Evolutionary conservation across 73 alveolate genomes (phyloP).

Genomic region (Uronychia binucleata): DNA sequence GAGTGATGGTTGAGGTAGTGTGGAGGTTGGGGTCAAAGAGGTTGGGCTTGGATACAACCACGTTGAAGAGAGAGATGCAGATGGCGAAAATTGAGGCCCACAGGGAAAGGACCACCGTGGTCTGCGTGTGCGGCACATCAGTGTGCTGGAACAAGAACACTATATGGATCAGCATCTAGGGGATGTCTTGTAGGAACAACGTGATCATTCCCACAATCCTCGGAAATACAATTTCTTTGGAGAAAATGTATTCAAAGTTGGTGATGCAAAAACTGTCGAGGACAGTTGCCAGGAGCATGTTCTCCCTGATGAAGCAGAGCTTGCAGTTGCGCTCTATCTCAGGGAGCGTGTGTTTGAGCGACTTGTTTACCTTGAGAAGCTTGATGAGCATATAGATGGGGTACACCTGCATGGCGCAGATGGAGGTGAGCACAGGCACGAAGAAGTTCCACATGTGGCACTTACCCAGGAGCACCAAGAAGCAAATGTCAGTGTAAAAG

Average conservation of each 20-base stretch:
- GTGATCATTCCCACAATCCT: not conserved
- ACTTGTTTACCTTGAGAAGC: slow-evolving; percentile 1
- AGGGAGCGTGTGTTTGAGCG: slow-evolving; percentile 6
- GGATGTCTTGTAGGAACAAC: not conserved
- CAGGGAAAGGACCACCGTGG: slow-evolving; percentile 2
- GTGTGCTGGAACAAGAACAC: not conserved
- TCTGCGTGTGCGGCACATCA: not conserved
- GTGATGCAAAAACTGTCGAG: slow-evolving; percentile 20
- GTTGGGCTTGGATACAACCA: not conserved
- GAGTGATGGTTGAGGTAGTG: too few species aligned
- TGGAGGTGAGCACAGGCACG: not conserved
- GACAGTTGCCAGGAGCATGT: slow-evolving; percentile 28
- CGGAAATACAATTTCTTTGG: not conserved
- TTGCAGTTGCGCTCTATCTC: slow-evolving; percentile 25
- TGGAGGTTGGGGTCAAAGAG: slow-evolving; percentile 16
- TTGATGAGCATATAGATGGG: slow-evolving; percentile 21
- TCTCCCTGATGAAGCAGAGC: slow-evolving; percentile 21
- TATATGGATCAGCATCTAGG: not conserved
- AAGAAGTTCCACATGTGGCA: not conserved
- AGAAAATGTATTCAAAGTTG: not conserved
- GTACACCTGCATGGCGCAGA: not conserved
- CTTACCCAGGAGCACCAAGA: not conserved
- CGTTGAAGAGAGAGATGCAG: not conserved
- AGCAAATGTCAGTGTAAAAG: not conserved
- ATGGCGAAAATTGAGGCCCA: not conserved